Conservation (phyloP, 495 filamentous ascomycete genomes). For the Elaphomyces granulatus region DNA sequence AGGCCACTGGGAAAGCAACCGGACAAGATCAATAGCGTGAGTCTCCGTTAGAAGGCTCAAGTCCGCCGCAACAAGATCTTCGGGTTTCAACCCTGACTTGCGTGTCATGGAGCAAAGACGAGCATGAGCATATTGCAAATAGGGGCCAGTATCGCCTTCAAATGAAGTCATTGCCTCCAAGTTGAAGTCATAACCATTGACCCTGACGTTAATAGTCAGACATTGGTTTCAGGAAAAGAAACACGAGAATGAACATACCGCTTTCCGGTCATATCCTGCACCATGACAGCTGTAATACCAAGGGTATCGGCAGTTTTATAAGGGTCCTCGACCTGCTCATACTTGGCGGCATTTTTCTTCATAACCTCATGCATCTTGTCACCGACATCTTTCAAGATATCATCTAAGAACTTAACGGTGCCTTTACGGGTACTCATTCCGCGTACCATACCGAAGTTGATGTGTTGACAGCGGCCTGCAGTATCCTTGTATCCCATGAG, state of each 20-base stretch:
- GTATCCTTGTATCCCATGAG: conserved; percentile 51
- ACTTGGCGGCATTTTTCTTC: conserved; percentile 48
- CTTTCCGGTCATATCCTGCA: conserved; percentile 58
- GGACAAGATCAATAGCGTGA: conserved; percentile 43
- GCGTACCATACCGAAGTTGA: conserved; percentile 61
- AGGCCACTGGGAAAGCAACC: conserved; percentile 45
- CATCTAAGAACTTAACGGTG: conserved; percentile 55
- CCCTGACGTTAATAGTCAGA: conserved; percentile 20
- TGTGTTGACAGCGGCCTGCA: conserved; percentile 47
- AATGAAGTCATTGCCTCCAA: conserved; percentile 54
- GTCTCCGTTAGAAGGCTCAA: conserved; percentile 41
- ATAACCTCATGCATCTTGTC: conserved; percentile 64
- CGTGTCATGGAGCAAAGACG: conserved; percentile 49
- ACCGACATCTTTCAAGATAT: conserved; percentile 47
- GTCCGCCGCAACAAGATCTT: conserved; percentile 37
- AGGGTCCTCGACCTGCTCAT: conserved; percentile 48
- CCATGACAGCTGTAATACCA: conserved; percentile 56
- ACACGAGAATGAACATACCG: conserved; percentile 29
- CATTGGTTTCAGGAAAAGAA: not conserved
- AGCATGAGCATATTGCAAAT: conserved; percentile 56
- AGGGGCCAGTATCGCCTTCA: conserved; percentile 56
- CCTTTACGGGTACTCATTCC: conserved; percentile 58
- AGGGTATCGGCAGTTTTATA: conserved; percentile 39
- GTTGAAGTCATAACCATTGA: conserved; percentile 56
- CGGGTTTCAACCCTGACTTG: conserved; percentile 30